These are phyloP conservation scores for Hypsizygus ulmarius DNA, from an alignment of 1,284 basidiomycete species.

Conservation along the genomic window DNA sequence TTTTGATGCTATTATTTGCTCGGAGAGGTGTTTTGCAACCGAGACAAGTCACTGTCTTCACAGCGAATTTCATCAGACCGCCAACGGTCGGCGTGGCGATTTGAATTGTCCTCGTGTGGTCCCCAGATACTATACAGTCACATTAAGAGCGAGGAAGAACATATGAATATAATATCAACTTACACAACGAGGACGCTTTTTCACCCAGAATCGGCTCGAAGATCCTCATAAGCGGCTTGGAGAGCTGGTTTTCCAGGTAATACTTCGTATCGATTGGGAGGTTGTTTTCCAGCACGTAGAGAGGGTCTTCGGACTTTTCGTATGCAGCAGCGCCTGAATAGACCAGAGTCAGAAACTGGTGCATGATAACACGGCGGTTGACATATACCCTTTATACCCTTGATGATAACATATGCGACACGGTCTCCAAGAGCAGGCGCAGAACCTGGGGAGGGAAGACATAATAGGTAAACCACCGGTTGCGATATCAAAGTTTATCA, in stretches of 20 bases:
- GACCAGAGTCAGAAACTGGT: not conserved
- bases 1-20: constrained; percentile 65
- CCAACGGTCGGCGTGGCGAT: constrained; percentile 94
- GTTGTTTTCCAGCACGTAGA: constrained; percentile 95
- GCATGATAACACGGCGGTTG: not conserved
- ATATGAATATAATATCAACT: constrained; percentile 29
- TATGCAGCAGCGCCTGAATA: constrained; percentile 87
- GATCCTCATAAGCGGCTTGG: constrained; percentile 93
- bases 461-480: not conserved
- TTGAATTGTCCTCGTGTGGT: constrained; percentile 90
- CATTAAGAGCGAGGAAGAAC: not conserved
- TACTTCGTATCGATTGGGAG: constrained; percentile 96
- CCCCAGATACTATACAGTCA: constrained; percentile 73
- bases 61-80: constrained; percentile 95
- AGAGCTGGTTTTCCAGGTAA: constrained; percentile 94
- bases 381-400: constrained; percentile 80
- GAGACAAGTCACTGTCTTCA: constrained; percentile 89
- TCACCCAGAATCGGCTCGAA: constrained; percentile 97
- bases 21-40: constrained; percentile 89
- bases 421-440: constrained; percentile 93
- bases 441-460: constrained; percentile 54
- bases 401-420: constrained; percentile 96
- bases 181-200: constrained; percentile 80
- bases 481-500: not conserved
- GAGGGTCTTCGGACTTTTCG: constrained; percentile 94